Percentiles rank a stretch among this genome's conserved stretches.
Evolutionary conservation across 345 rosid species (phyloP).

Genomic region (Gynandropsis gynandra): DNA sequence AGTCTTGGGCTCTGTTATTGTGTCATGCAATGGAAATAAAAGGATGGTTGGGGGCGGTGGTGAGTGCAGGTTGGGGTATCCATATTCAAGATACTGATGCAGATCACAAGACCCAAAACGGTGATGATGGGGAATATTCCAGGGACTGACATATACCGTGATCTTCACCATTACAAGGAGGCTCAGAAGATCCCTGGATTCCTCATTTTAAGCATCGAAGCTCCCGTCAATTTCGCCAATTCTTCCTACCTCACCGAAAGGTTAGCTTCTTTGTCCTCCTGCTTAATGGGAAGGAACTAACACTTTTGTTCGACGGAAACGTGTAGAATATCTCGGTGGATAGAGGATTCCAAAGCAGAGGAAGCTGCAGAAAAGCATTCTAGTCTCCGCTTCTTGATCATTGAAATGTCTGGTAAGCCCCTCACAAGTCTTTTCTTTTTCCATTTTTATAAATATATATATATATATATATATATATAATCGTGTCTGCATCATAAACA

Average conservation of each 20-base stretch:
- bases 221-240: constrained; percentile 86
- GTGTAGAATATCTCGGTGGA: constrained; percentile 67
- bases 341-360: constrained; percentile 63
- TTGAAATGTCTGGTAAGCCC: constrained; percentile 66
- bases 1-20: not conserved
- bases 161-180: constrained; percentile 71
- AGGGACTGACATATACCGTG: constrained; percentile 60
- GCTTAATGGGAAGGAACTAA: no score
- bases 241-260: constrained; percentile 80
- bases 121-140: constrained; percentile 74
- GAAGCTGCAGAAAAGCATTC: constrained; percentile 46
- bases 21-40: no score
- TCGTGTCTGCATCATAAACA: not conserved
- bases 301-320: not conserved
- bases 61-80: constrained; percentile 65
- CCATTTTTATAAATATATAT: not conserved
- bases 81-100: constrained; percentile 73
- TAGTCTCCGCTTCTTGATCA: constrained; percentile 45
- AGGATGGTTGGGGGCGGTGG: no score
- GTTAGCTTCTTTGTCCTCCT: constrained; percentile 21
- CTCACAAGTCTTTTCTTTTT: not conserved
- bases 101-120: constrained; percentile 75
- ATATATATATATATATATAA: no score
- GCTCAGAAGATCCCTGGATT: constrained; percentile 63
- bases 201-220: constrained; percentile 69